Conservation (phyloP, 345 rosid genomes). For the Populus davidiana region DNA sequence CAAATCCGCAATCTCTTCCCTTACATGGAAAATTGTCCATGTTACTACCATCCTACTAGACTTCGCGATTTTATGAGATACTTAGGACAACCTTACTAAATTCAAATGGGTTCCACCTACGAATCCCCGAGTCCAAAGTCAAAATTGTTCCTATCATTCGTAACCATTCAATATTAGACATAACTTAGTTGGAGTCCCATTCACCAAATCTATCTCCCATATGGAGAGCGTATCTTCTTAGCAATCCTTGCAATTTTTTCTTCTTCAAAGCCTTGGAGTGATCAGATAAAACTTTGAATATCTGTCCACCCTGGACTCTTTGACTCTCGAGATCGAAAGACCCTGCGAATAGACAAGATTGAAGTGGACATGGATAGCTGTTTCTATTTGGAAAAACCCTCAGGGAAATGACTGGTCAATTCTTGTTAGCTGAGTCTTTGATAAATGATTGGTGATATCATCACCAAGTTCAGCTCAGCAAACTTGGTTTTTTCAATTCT, state of each 20-base stretch:
- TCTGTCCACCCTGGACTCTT: background rate
- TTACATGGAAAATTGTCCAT: conserved; percentile 31
- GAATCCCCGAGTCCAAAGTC: conserved; percentile 39
- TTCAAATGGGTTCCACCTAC: conserved; percentile 42
- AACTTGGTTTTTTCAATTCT: background rate
- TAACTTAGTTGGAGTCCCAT: background rate
- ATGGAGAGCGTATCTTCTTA: background rate
- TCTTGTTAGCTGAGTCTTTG: background rate
- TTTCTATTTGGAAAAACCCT: background rate
- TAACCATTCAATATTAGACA: conserved; percentile 25
- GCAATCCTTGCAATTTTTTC: background rate
- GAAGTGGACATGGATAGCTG: conserved; percentile 2
- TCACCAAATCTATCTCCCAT: background rate
- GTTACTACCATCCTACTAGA: conserved; percentile 39
- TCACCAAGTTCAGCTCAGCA: background rate
- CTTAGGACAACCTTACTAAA: background rate
- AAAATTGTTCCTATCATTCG: conserved; percentile 23
- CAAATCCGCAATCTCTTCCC: conserved; percentile 40
- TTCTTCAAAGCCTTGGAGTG: background rate
- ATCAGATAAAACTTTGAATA: background rate
- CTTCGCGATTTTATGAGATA: conserved; percentile 21
- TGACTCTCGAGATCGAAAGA: background rate
- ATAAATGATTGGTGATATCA: background rate
- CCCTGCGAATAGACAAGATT: conserved; percentile 5
- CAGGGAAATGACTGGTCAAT: background rate